Evolutionary conservation across 108 stramenopile species (phyloP).

Genomic region (Asterionellopsis glacialis): DNA sequence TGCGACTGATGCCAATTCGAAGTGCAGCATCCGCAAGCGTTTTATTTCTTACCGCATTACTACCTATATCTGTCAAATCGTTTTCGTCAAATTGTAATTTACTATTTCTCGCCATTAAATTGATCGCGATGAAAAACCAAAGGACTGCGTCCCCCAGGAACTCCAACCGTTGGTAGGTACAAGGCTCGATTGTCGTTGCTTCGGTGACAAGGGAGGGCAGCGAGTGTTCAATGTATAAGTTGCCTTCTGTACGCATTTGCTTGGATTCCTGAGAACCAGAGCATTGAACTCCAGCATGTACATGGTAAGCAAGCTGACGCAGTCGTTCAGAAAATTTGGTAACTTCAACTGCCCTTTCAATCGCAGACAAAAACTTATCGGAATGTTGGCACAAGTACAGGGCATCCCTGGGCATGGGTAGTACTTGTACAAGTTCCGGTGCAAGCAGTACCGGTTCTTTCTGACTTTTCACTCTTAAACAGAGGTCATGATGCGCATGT

Average conservation of each 20-base stretch:
- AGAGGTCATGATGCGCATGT: conserved; percentile 20
- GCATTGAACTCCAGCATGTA: neutral
- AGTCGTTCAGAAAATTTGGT: neutral
- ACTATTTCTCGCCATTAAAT: conserved; percentile 31
- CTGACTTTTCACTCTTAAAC: neutral
- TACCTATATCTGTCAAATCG: conserved; percentile 3
- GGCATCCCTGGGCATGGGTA: conserved; percentile 52
- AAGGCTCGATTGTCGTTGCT: conserved; percentile 22
- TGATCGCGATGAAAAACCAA: conserved; percentile 32
- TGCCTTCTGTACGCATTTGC: neutral
- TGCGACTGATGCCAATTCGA: conserved; percentile 24
- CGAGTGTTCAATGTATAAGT: neutral
- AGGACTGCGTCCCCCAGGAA: conserved; percentile 58
- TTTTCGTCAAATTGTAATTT: conserved; percentile 9
- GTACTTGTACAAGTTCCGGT: conserved; percentile 31
- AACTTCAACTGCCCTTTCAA: conserved; percentile 28
- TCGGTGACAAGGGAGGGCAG: conserved; percentile 12
- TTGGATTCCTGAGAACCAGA: neutral
- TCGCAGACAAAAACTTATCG: conserved; percentile 29
- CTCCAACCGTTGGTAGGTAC: conserved; percentile 47
- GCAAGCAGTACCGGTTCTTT: conserved; percentile 18
- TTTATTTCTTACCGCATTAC: conserved; percentile 26
- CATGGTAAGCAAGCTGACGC: too few species aligned
- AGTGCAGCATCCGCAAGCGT: conserved; percentile 25
- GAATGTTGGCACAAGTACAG: conserved; percentile 31